Conservation (phyloP, 2,329 filamentous ascomycete genomes). For the Trichophyton rubrum region DNA sequence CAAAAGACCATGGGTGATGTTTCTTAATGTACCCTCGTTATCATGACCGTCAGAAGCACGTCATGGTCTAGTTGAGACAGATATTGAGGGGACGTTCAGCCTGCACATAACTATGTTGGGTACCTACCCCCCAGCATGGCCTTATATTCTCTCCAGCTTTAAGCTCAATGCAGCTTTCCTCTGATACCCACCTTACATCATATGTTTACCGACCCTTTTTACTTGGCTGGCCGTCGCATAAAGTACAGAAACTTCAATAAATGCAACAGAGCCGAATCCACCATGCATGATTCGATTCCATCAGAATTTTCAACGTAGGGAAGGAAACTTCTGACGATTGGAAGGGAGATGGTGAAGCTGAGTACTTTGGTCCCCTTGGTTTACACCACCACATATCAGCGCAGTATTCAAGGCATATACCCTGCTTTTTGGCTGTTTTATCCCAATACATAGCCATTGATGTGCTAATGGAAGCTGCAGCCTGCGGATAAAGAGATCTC, state of each 20-base stretch:
- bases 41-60: background rate
- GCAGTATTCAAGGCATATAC: background rate
- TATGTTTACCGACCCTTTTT: background rate
- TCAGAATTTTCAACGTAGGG: background rate
- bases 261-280: background rate
- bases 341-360: background rate
- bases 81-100: background rate
- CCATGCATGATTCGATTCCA: background rate
- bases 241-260: background rate
- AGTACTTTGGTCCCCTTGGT: background rate
- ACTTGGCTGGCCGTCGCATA: background rate
- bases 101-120: background rate
- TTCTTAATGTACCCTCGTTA: background rate
- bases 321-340: background rate
- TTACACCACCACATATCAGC: background rate
- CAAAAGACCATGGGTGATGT: background rate
- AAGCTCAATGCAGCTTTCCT: background rate
- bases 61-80: background rate
- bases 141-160: background rate
- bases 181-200: background rate
- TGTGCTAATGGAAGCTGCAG: background rate
- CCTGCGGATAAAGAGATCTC: background rate
- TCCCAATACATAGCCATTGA: background rate
- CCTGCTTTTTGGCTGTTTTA: background rate
- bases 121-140: background rate